A percentile compares a stretch with the other conserved stretches of the same genome.
Evolutionary conservation across 2,329 filamentous ascomycete species (phyloP).

Genomic region (Pseudogymnoascus sp.): DNA sequence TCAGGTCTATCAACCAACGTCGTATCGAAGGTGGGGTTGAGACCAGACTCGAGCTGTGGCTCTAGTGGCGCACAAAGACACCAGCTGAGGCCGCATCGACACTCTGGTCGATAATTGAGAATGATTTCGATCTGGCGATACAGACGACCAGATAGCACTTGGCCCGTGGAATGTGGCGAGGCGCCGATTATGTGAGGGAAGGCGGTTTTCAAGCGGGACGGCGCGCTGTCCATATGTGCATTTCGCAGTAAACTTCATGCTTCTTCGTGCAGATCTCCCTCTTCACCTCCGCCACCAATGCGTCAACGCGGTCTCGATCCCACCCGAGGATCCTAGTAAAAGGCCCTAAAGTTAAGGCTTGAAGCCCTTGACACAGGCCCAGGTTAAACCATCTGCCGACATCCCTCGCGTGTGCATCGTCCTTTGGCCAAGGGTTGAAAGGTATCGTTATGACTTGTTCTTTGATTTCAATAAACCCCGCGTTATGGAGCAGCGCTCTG

Average conservation of each 20-base stretch:
- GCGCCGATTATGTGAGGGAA: not conserved
- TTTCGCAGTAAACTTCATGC: slow-evolving; percentile 64
- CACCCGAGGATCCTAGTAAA: slow-evolving; percentile 59
- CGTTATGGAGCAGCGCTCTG: slow-evolving; percentile 52
- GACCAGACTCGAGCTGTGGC: not conserved
- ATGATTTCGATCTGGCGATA: not conserved
- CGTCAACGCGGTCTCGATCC: slow-evolving; percentile 53
- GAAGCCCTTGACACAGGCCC: slow-evolving; percentile 63
- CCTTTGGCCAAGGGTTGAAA: slow-evolving; percentile 61
- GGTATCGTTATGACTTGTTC: slow-evolving; percentile 64
- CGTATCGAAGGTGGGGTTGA: not conserved
- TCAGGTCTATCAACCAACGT: not conserved
- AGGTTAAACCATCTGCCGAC: slow-evolving; percentile 81
- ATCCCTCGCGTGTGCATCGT: slow-evolving; percentile 55
- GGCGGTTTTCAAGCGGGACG: slow-evolving; percentile 16
- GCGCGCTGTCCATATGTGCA: slow-evolving; percentile 40
- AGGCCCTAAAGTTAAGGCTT: slow-evolving; percentile 66
- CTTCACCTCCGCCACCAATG: slow-evolving; percentile 56
- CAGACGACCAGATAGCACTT: not conserved
- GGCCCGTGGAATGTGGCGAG: not conserved
- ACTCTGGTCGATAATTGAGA: not conserved
- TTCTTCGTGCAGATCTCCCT: slow-evolving; percentile 62
- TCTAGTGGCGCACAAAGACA: not conserved
- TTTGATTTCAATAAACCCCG: slow-evolving; percentile 74
- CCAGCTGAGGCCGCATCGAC: not conserved